phyloP scores from a whole-genome alignment of 345 rosid species.

The Geranium brycei region DNA sequence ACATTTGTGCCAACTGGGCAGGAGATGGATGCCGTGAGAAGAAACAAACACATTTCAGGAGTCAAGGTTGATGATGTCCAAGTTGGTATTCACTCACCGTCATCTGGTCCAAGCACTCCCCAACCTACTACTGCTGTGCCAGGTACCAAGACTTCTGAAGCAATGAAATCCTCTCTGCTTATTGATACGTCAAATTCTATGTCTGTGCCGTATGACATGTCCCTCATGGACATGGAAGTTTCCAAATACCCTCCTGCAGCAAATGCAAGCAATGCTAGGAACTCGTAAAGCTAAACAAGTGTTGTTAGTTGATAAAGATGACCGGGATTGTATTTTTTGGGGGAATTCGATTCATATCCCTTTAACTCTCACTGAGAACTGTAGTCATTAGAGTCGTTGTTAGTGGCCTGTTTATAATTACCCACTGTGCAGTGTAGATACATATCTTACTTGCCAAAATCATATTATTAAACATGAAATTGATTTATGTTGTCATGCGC shows the following conservation, averaged over 20 bases:
- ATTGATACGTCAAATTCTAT: conserved; percentile 44
- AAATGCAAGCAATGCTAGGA: conserved; percentile 32
- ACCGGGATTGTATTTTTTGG: no score
- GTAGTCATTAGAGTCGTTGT: no score
- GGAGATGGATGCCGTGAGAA: conserved; percentile 88
- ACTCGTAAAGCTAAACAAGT: no score
- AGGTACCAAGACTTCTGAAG: conserved; percentile 30
- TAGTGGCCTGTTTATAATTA: no score
- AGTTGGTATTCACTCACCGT: conserved; percentile 59
- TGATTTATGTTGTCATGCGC: no score
- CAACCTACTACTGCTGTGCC: conserved; percentile 16
- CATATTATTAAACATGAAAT: no score
- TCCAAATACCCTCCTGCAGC: conserved; percentile 75
- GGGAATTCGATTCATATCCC: no score
- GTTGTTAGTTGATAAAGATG: no score
- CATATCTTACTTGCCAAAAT: no score
- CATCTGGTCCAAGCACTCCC: conserved; percentile 60
- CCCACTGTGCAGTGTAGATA: no score
- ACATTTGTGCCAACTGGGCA: conserved; percentile 26
- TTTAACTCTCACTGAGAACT: no score
- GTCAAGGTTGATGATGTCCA: conserved; percentile 13
- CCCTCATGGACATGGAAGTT: conserved; percentile 80
- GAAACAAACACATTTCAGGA: no score
- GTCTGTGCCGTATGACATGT: conserved; percentile 57
- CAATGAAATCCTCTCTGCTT: conserved; percentile 60